These are phyloP conservation scores for Rubroboletus pulcherrimus DNA, from an alignment of 768 basidiomycete species.

Conservation along the genomic window DNA sequence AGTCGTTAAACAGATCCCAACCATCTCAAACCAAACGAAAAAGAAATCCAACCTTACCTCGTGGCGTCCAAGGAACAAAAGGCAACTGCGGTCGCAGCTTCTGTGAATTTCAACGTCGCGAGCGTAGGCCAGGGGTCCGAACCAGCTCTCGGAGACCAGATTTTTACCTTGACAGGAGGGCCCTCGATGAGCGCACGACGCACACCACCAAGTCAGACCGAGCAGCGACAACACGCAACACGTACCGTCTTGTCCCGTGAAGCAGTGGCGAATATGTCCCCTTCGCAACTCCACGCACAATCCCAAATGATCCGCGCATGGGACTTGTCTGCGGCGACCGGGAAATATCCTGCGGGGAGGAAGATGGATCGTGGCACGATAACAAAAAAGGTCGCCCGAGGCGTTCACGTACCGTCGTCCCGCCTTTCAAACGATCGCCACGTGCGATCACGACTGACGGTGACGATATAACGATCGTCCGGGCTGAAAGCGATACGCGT, in stretches of 20 bases:
- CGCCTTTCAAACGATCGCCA: conserved; percentile 77
- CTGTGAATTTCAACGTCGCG: conserved; percentile 62
- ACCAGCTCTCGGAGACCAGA: conserved; percentile 56
- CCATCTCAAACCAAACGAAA: background rate
- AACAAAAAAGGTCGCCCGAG: background rate
- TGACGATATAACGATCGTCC: conserved; percentile 72
- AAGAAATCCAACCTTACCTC: conserved; percentile 36
- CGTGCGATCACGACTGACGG: conserved; percentile 87
- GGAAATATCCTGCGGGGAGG: conserved; percentile 49
- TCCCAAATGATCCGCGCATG: conserved; percentile 97
- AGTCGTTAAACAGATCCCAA: background rate
- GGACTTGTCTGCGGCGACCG: conserved; percentile 70
- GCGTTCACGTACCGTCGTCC: conserved; percentile 34
- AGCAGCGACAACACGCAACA: background rate
- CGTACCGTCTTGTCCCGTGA: conserved; percentile 91
- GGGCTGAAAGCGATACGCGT: conserved; percentile 89
- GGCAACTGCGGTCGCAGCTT: conserved; percentile 82
- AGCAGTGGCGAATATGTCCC: conserved; percentile 83
- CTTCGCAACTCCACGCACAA: conserved; percentile 78
- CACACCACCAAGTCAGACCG: background rate
- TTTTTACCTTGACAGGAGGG: conserved; percentile 59
- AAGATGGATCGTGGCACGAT: background rate
- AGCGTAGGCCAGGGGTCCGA: conserved; percentile 51
- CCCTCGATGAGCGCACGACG: background rate
- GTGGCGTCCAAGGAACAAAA: conserved; percentile 42